Evolutionary conservation across 2,329 filamentous ascomycete genomes (phyloP), one percentile per base, ranked within the genome.

Genomic region (Beauveria asiatica): DNA sequence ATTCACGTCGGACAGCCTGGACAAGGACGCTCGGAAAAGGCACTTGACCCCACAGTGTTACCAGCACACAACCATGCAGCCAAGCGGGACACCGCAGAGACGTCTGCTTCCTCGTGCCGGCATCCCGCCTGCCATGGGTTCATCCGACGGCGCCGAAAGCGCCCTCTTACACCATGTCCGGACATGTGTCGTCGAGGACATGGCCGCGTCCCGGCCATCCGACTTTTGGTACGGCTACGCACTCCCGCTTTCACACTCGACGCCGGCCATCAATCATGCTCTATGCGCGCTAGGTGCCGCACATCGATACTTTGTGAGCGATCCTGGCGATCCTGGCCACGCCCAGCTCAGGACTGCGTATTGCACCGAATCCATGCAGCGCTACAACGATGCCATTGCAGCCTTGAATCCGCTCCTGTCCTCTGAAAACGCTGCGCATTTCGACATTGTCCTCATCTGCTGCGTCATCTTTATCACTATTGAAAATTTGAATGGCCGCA

Each of bases 381-480:
- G 65, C 49, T 67, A 67, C 60, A 66, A 66, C 19, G 57, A 62
- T 21, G 65, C 66, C 9, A 67, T 67, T 19, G 42, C 54, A 0
- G 60, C 61, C 6, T 63, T 67, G 50, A 61, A 65, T 16, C 62
- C 65, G 13, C 53, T 67, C 13, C 62, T 67, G 59, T 51, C 37
- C n/a, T 61, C 61, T 5, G 59, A 57, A 7, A 61, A 64, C 1
- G 37, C 52, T 3, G 23, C 51, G 2, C 64, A 66, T 10, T 60
- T 65, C 17, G 61, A 62, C 30, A 62, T 57, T 4, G 63, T 64
- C n/a, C 57, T 67, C 1, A 56, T 64, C 1, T 67, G 66, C 33
- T 67, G 66, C 17, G 62, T 64, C 17, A 65, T 67, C 23, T 67
- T 67, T n/a, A 66, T 67, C 25, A 65, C 63, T 23, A 63, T 67